Conservation (phyloP, 768 basidiomycete genomes). For the Psilocybe tampanensis region DNA sequence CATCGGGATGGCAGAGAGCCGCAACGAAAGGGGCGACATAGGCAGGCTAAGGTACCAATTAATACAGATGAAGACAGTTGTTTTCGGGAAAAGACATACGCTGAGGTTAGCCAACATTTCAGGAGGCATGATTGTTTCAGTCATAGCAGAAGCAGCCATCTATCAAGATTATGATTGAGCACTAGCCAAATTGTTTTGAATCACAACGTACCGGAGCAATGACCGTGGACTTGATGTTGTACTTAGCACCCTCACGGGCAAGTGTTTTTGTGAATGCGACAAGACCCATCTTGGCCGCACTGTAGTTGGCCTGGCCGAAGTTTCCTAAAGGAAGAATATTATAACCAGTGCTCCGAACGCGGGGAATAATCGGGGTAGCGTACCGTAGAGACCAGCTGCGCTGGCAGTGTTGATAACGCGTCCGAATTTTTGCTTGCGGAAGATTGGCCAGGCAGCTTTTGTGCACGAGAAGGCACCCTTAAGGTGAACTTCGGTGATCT, state of each 20-base stretch:
- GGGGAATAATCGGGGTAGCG: constrained; percentile 18
- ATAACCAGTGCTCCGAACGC: not conserved
- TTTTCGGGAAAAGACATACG: no score
- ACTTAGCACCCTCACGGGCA: constrained; percentile 90
- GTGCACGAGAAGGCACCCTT: constrained; percentile 93
- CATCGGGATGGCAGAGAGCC: constrained; percentile 85
- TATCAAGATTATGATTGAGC: constrained; percentile 27
- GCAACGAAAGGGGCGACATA: constrained; percentile 92
- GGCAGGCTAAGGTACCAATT: constrained; percentile 60
- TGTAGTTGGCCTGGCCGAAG: constrained; percentile 97
- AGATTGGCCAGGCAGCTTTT: constrained; percentile 95
- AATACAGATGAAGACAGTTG: no score
- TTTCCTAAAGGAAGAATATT: constrained; percentile 56
- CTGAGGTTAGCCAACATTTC: constrained; percentile 90
- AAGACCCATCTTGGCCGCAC: constrained; percentile 97
- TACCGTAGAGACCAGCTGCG: constrained; percentile 92
- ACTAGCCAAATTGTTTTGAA: no score
- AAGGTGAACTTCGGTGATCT: constrained; percentile 85
- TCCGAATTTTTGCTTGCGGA: constrained; percentile 94
- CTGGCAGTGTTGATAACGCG: constrained; percentile 94
- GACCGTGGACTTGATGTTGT: constrained; percentile 82
- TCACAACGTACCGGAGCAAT: constrained; percentile 78
- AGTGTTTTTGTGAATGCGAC: constrained; percentile 92
- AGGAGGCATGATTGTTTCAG: constrained; percentile 91
- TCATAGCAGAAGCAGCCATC: constrained; percentile 98